Conservation (phyloP, 2,329 filamentous ascomycete genomes). For the Fusarium redolens region DNA sequence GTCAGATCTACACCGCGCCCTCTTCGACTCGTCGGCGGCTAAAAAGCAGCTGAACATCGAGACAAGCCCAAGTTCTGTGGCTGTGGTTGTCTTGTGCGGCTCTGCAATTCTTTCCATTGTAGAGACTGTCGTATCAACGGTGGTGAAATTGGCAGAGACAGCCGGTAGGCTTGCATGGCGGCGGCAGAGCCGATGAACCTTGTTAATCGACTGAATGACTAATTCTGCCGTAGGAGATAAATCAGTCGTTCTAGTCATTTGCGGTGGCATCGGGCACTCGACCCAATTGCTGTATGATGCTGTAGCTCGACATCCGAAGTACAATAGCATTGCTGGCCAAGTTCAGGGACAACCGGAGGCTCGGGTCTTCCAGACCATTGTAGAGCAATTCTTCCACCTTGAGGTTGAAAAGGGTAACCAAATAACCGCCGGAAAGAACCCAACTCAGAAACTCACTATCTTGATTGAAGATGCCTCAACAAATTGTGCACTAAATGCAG, state of each 20-base stretch:
- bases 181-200: too few relatives aligned
- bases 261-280: conserved; percentile 41
- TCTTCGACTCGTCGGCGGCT: background rate
- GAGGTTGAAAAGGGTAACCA: background rate
- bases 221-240: background rate
- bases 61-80: background rate
- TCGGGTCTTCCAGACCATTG: conserved; percentile 28
- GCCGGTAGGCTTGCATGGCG: background rate
- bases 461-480: conserved; percentile 38
- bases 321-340: conserved; percentile 9
- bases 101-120: conserved; percentile 32
- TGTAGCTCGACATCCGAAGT: conserved; percentile 26
- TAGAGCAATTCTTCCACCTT: conserved; percentile 27
- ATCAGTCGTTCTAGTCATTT: conserved; percentile 22
- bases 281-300: conserved; percentile 35
- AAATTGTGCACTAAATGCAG: conserved; percentile 38
- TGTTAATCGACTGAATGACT: background rate
- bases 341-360: conserved; percentile 27
- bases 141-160: background rate
- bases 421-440: background rate
- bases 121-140: conserved; percentile 28
- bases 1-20: conserved; percentile 8
- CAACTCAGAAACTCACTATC: conserved; percentile 6
- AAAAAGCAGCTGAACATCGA: background rate
- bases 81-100: conserved; percentile 32